These are phyloP conservation scores for Aspergillus intermedius DNA, from an alignment of 2,329 filamentous ascomycete species.

Conservation along the genomic window DNA sequence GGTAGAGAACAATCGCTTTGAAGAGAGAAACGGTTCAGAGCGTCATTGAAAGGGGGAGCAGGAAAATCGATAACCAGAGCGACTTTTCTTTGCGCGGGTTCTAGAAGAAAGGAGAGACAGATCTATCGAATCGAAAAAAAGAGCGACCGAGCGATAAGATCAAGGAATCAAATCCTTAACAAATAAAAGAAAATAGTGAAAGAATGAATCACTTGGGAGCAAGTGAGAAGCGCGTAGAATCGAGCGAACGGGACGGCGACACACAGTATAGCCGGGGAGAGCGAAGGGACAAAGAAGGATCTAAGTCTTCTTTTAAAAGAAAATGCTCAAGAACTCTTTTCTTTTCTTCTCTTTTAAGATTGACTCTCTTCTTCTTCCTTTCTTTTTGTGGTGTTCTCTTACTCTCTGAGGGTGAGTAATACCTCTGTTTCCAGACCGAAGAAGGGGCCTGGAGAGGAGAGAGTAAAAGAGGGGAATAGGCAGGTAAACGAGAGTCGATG, in stretches of 20 bases:
- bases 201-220: background rate
- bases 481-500: slow-evolving; percentile 6
- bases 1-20: background rate
- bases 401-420: background rate
- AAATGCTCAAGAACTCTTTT: background rate
- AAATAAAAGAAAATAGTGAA: slow-evolving; percentile 11
- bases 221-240: slow-evolving; percentile 7
- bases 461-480: slow-evolving; percentile 3
- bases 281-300: background rate
- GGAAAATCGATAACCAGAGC: slow-evolving; percentile 8
- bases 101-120: slow-evolving; percentile 4
- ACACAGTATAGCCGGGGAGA: slow-evolving; percentile 25
- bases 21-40: slow-evolving; percentile 10
- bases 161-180: background rate
- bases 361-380: background rate
- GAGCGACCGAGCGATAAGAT: slow-evolving; percentile 7
- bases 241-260: slow-evolving; percentile 29
- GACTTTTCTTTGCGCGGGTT: slow-evolving; percentile 10
- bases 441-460: slow-evolving; percentile 2
- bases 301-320: background rate
- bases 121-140: slow-evolving; percentile 8
- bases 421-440: background rate
- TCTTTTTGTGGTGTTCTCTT: background rate
- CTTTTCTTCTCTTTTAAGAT: background rate
- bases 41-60: slow-evolving; percentile 14